These are phyloP conservation scores for Leccinum subfulvum DNA, from an alignment of 1,284 basidiomycete species.

Conservation along the genomic window DNA sequence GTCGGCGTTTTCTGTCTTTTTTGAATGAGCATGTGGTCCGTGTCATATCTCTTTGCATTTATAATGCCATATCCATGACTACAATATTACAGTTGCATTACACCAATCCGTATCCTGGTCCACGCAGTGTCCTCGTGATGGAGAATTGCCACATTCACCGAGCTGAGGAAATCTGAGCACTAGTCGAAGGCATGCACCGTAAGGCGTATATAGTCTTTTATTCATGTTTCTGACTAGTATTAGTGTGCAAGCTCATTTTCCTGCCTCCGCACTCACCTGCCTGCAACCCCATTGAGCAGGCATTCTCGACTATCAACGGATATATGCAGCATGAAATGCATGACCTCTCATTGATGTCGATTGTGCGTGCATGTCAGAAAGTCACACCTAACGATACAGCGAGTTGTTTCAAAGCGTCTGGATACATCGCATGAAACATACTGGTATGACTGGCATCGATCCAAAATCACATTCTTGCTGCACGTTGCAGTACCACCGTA, in stretches of 20 bases:
- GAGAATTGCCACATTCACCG: background rate
- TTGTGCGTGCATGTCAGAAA: conserved; percentile 8
- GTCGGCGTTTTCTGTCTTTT: no score
- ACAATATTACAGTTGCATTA: no score
- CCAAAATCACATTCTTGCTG: no score
- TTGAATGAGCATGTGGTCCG: no score
- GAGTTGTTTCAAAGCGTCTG: background rate
- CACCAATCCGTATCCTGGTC: no score
- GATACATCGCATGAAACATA: background rate
- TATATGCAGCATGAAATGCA: background rate
- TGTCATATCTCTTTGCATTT: no score
- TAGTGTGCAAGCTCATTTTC: conserved; percentile 22
- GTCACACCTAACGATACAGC: conserved; percentile 9
- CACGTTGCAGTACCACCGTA: no score
- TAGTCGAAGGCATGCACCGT: conserved; percentile 19
- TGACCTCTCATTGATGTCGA: conserved; percentile 7
- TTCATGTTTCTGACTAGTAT: background rate
- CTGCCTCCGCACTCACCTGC: conserved; percentile 29
- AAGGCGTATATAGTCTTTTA: background rate
- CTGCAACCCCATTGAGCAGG: conserved; percentile 29
- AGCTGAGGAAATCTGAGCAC: conserved; percentile 14
- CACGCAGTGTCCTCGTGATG: no score
- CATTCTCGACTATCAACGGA: conserved; percentile 24
- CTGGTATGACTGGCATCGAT: no score
- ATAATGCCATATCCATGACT: no score